Conservation (phyloP, 441 rosid species). For the Kokia cookei region DNA sequence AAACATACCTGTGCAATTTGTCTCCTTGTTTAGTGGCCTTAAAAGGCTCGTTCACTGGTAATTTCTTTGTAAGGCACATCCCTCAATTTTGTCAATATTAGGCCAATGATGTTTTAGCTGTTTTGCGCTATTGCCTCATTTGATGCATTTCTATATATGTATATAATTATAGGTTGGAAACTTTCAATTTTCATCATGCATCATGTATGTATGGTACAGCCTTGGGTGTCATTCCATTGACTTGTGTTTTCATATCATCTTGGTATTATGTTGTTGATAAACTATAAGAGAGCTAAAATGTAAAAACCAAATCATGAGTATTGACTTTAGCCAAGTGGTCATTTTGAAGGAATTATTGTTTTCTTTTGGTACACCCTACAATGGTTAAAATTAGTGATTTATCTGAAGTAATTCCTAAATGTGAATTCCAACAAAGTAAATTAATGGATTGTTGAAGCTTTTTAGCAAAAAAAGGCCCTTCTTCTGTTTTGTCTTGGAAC, state of each 20-base stretch:
- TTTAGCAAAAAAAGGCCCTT: too few species aligned
- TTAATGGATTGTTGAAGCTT: constrained; percentile 11
- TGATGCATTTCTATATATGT: not conserved
- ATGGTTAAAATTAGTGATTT: too few species aligned
- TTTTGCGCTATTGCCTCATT: constrained; percentile 8
- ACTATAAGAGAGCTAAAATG: too few species aligned
- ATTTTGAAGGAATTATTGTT: not conserved
- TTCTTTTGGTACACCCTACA: not conserved
- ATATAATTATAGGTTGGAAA: not conserved
- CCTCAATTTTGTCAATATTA: constrained; percentile 30
- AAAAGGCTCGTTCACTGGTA: constrained; percentile 9
- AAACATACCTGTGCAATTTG: constrained; percentile 5
- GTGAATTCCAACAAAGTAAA: too few species aligned
- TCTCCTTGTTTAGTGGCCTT: constrained; percentile 7
- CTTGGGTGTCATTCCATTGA: not conserved
- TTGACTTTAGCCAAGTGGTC: too few species aligned
- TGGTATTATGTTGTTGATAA: not conserved
- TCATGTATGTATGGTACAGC: not conserved
- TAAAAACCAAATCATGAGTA: too few species aligned
- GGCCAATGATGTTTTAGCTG: constrained; percentile 24
- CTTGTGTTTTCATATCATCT: too few species aligned
- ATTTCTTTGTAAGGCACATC: constrained; percentile 2
- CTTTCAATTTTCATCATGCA: not conserved
- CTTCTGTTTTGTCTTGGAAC: not conserved
- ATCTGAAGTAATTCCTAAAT: too few species aligned